Base-by-base conservation (phyloP, 2,329 filamentous ascomycete species). In the Fusarium guadeloupense region DNA sequence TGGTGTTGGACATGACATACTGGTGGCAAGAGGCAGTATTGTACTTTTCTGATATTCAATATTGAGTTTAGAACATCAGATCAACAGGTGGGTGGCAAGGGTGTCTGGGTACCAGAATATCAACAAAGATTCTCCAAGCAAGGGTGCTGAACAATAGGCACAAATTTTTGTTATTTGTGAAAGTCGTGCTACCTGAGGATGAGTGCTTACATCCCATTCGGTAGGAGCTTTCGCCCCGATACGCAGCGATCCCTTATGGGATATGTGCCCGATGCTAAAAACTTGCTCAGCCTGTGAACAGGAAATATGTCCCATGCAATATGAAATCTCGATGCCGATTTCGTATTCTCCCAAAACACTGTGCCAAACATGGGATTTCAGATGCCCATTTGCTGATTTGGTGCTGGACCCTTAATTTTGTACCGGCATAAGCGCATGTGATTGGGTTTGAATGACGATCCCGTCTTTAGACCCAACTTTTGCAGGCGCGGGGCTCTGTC, bases 61-160 rank as follows among this genome's bases (percentile, higher is more conserved):
- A 31, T 34, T 25, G 28, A 19, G 42, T 61, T 17, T 58, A 48
- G 30, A 54, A 20, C n/a, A 39, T 50, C 10, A 40, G 26, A 10
- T 49, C 26, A n/a, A 25, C n/a, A n/a, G n/a, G n/a, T 41, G 38
- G 19, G 34, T 62, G 52, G 57, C 31, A 42, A 53, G 46, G 58
- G 50, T 42, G 55, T 59, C 35, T 34, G 35, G 35, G 9, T 54
- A 59, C 42, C 25, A 59, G n/a, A 59, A 54, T 46, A 45, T 25
- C 5, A 38, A 59, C 20, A 35, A 34, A 33, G 30, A 16, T 38
- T 37, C 5, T 40, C 26, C 42, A 10, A 44, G 16, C 8, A 30
- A 28, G 12, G 14, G 10, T 6, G 44, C 44, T 54, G 17, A 23
- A 30, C 28, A 8, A 23, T 39, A 9, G 14, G 10, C 23, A 34